These are phyloP conservation scores for Penicillium sclerotigenum DNA, from an alignment of 2,329 filamentous ascomycete species.

Conservation along the genomic window DNA sequence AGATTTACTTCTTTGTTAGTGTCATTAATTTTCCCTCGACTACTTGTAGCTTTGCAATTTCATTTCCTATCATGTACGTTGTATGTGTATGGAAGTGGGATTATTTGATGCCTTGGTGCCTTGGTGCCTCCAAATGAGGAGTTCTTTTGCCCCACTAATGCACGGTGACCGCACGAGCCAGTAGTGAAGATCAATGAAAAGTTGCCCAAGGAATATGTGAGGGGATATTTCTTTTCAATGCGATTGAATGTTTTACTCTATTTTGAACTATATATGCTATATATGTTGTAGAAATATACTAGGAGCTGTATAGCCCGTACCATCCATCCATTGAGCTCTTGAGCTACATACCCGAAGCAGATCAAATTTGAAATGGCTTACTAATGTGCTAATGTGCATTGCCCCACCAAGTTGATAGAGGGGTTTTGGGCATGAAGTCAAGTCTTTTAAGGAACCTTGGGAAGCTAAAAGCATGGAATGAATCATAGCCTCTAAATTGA, in stretches of 20 bases:
- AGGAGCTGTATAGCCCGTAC: background rate
- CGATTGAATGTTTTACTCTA: background rate
- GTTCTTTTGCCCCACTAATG: background rate
- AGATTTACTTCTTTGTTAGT: background rate
- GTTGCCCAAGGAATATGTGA: background rate
- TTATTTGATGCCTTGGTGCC: background rate
- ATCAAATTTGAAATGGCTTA: background rate
- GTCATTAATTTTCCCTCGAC: background rate
- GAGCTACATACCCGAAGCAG: background rate
- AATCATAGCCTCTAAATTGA: background rate
- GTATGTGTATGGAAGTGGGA: background rate
- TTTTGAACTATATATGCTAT: background rate
- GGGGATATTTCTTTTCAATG: background rate
- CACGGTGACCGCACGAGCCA: background rate
- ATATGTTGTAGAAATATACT: too few relatives aligned
- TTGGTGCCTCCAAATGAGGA: background rate
- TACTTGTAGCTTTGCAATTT: background rate
- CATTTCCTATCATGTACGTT: background rate
- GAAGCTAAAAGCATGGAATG: background rate
- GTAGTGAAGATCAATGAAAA: background rate
- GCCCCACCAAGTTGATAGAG: conserved; percentile 5
- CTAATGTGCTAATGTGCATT: background rate
- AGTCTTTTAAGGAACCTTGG: background rate
- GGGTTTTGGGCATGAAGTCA: background rate
- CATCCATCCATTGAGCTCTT: background rate